Evolutionary conservation across 306 rosid species (phyloP), one percentile per base, ranked within the genome.

Genomic region (Sesbania bispinosa): DNA sequence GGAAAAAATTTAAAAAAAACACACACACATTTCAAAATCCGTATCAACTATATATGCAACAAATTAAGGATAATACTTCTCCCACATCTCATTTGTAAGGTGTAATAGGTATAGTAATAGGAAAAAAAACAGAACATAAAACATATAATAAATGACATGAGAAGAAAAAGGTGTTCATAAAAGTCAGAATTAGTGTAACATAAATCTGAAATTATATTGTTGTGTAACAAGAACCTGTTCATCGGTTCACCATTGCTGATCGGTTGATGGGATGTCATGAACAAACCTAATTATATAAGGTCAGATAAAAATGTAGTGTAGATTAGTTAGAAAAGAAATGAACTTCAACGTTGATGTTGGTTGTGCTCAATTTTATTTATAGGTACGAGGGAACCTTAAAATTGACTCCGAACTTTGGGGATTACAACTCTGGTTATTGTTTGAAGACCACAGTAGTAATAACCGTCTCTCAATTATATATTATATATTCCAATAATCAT

Each of bases 391-490:
- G 42, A 23, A 2, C 61, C 74, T 76, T 43, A 59, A 67, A 35
- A 46, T 67, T 67, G 55, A 46, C 54, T 58, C 80, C 80, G 51
- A 54, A 42, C 23, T 54, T 1, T 21, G 6, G 14, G 73, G 72
- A 54, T 42, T 53, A 9, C 24, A 9, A 5, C 29, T 33, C 7
- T 18, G 1, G 71, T 50, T n/a, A 29, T 45, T 65, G n/a, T 29
- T 29, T 14, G 13, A 14, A 3, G 70, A 0, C 30, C 30, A 32
- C n/a, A n/a, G n/a, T n/a, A n/a, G n/a, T n/a, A n/a, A n/a, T n/a
- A n/a, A n/a, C n/a, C n/a, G n/a, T n/a, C n/a, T n/a, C n/a, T n/a
- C n/a, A n/a, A n/a, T n/a, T n/a, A n/a, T n/a, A n/a, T n/a, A n/a
- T n/a, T 13, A n/a, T n/a, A n/a, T n/a, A n/a, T n/a, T n/a, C n/a